Percentiles rank a stretch among this genome's conserved stretches.
These are phyloP conservation scores for Metschnikowia arizonensis DNA, from an alignment of 805 yeast species.

Conservation along the genomic window DNA sequence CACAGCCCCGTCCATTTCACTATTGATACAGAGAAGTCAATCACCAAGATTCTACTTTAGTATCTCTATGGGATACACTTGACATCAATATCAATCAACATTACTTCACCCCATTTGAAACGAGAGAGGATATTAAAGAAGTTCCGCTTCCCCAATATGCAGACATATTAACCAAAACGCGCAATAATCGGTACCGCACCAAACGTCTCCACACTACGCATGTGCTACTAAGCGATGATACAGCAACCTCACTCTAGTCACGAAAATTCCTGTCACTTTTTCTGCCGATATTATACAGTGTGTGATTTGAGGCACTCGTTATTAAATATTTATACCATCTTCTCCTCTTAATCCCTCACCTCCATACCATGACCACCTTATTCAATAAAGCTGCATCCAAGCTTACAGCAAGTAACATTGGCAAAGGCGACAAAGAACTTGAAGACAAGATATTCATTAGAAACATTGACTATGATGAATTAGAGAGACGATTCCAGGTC, in stretches of 20 bases:
- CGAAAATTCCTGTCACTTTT: background rate
- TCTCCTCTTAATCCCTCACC: background rate
- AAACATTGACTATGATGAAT: constrained; percentile 31
- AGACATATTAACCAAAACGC: too few species aligned
- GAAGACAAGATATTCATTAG: constrained; percentile 21
- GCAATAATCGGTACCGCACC: background rate
- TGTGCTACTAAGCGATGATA: constrained; percentile 2
- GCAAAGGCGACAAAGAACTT: constrained; percentile 1
- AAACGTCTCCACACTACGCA: background rate
- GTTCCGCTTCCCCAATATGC: too few species aligned
- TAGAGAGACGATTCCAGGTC: constrained; percentile 32
- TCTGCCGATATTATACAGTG: background rate
- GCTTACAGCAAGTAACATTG: background rate
- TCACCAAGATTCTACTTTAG: too few species aligned
- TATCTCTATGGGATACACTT: too few species aligned
- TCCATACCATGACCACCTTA: constrained; percentile 9
- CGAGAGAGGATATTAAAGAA: too few species aligned
- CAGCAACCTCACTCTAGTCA: background rate
- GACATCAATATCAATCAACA: too few species aligned
- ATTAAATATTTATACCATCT: background rate
- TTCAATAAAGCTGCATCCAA: constrained; percentile 10
- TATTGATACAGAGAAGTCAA: too few species aligned
- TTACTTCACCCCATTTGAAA: too few species aligned
- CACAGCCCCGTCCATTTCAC: too few species aligned
- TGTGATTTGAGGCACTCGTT: background rate